Conservation (phyloP, 257 asterid genomes). For the Haberlea rhodopensis region DNA sequence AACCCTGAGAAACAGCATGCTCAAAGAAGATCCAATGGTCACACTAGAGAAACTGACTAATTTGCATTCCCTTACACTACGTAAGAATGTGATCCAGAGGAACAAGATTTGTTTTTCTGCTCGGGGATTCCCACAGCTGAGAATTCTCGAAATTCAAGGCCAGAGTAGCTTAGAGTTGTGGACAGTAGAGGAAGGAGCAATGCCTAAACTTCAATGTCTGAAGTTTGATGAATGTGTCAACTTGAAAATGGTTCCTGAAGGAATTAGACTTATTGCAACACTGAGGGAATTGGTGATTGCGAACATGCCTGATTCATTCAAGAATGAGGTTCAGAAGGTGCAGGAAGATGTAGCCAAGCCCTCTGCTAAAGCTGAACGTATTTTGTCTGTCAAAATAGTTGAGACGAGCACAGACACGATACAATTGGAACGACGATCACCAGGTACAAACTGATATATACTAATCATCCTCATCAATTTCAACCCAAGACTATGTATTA, state of each 20-base stretch:
- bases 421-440: constrained; percentile 23
- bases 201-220: constrained; percentile 39
- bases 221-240: constrained; percentile 41
- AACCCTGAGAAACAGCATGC: constrained; percentile 50
- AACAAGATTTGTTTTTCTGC: constrained; percentile 36
- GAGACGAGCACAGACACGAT: constrained; percentile 25
- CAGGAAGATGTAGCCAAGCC: constrained; percentile 38
- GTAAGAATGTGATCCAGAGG: constrained; percentile 38
- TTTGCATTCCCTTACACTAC: constrained; percentile 33
- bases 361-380: constrained; percentile 34
- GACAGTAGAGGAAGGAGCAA: constrained; percentile 46
- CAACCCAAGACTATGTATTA: not conserved
- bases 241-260: constrained; percentile 44
- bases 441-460: constrained; percentile 29
- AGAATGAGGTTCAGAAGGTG: constrained; percentile 36
- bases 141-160: constrained; percentile 34
- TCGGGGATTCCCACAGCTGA: constrained; percentile 40
- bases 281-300: constrained; percentile 41
- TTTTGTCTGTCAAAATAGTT: constrained; percentile 32
- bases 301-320: constrained; percentile 46
- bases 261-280: constrained; percentile 33
- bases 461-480: not conserved
- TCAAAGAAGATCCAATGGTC: constrained; percentile 49
- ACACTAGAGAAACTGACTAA: constrained; percentile 43
- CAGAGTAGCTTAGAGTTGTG: constrained; percentile 36